These are phyloP conservation scores for Pichia inconspicua DNA, from an alignment of 1,139 yeast species.

Conservation along the genomic window DNA sequence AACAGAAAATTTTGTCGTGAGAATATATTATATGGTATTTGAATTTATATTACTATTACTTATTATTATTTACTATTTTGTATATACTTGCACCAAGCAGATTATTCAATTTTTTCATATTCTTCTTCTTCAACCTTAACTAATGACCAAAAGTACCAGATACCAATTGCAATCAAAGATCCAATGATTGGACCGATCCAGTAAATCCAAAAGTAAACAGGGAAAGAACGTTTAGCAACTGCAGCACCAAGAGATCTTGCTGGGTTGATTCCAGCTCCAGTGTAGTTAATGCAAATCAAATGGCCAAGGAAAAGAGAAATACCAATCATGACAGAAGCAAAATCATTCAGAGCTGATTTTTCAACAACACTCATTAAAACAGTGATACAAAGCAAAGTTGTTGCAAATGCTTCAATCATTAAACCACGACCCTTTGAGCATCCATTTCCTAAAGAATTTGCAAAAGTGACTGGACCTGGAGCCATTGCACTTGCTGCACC, in stretches of 20 bases:
- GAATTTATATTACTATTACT: no score
- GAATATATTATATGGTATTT: background rate
- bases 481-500: conserved; percentile 85
- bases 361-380: conserved; percentile 83
- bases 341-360: conserved; percentile 64
- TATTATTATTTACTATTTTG: no score
- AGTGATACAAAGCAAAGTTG: conserved; percentile 63
- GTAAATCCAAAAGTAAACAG: conserved; percentile 83
- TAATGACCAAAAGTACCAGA: conserved; percentile 61
- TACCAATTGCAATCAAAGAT: conserved; percentile 53
- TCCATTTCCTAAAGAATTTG: conserved; percentile 68
- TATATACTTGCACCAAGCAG: no score
- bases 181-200: conserved; percentile 85
- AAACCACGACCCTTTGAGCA: conserved; percentile 69
- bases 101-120: background rate
- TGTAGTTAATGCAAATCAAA: conserved; percentile 71
- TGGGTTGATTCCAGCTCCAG: conserved; percentile 91
- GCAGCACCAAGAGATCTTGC: conserved; percentile 82
- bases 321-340: conserved; percentile 84
- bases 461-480: conserved; percentile 69
- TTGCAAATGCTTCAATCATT: conserved; percentile 78
- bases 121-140: conserved; percentile 54
- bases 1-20: background rate
- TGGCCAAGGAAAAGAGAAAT: conserved; percentile 76
- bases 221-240: conserved; percentile 58